Evolutionary conservation across 2,329 filamentous ascomycete species (phyloP), one percentile per base, ranked within the genome.

Genomic region (Seiridium cupressi): DNA sequence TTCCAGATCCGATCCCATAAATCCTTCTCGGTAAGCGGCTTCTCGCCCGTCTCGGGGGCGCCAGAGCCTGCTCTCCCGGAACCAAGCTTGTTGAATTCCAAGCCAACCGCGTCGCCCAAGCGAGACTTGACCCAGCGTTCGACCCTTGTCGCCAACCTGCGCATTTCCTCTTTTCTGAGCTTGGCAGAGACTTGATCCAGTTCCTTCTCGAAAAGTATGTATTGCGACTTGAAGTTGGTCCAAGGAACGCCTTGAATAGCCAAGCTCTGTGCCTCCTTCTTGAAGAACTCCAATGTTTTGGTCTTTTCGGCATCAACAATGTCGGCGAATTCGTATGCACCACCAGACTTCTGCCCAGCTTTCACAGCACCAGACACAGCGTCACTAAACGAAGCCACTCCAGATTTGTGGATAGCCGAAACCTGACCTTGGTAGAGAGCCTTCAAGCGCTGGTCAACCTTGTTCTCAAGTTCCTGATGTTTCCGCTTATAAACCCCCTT

Each of bases 1-100:
- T 77, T 85, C 95, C 95, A 99, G 69, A 99, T 90, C 44, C 94
- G 88, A 72, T 99, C 95, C 95, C 96, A 99, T 13, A 99, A 87
- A 59, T 93, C 90, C 73, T 91, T 93, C 74, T 98, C 94, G 0
- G 84, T 79, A 0, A 81, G 70, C 1, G 89, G 87, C 74, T 89
- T 92, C 60, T 92, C 89, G 2, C 89, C 91, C 4, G 83, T 81
- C 69, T 93, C 92, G 1, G 93, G 90, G 0, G 92, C 92, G 57
- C 91, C 92, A 55, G 87, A 86, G 6, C 93, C 93, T 58, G 87
- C 92, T 69, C 93, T 87, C 11, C 93, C 93, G 42, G 92, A 95
- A 3, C 94, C 94, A 54, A 98, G 85, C 72, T 93, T 95, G 79
- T 97, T 98, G 83, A 99, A 98, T 72, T 98, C 93, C 18, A 98